Percentiles rank a stretch among this genome's conserved stretches.
Conservation (phyloP, 2,329 filamentous ascomycete genomes). For the Diplodia mutila region DNA sequence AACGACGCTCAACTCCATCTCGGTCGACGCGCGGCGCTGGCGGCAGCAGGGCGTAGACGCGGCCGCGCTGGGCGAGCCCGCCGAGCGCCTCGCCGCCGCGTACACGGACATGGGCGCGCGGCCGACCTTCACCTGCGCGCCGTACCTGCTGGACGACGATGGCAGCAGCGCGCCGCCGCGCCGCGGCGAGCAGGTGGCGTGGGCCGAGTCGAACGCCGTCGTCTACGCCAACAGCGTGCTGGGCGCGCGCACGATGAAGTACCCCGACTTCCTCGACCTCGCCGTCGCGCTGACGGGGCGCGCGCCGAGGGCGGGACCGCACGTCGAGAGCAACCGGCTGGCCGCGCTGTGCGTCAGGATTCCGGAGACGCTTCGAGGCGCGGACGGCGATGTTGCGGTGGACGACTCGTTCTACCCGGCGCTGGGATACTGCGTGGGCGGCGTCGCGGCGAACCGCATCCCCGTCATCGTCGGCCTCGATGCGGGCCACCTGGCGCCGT, state of each 20-base stretch:
- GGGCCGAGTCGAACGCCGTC: slow-evolving; percentile 54
- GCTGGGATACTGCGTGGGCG: slow-evolving; percentile 46
- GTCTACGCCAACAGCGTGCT: slow-evolving; percentile 53
- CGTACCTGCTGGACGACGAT: slow-evolving; percentile 47
- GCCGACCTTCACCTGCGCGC: slow-evolving; percentile 51
- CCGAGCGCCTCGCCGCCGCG: slow-evolving; percentile 41
- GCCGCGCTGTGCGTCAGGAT: slow-evolving; percentile 5
- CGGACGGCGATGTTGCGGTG: too few relatives aligned
- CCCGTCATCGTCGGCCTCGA: slow-evolving; percentile 45
- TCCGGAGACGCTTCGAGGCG: not conserved
- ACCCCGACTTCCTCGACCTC: slow-evolving; percentile 52
- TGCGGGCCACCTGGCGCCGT: slow-evolving; percentile 31
- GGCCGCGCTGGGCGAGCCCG: slow-evolving; percentile 34
- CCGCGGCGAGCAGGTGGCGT: slow-evolving; percentile 48
- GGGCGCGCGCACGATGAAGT: slow-evolving; percentile 51
- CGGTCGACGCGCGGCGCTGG: slow-evolving; percentile 49
- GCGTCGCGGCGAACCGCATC: slow-evolving; percentile 37
- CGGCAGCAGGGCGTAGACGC: slow-evolving; percentile 41
- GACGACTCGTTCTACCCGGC: slow-evolving; percentile 48
- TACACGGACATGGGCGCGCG: slow-evolving; percentile 49
- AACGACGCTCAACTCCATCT: slow-evolving; percentile 49
- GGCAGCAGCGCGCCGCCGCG: slow-evolving; percentile 27
- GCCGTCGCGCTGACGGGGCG: slow-evolving; percentile 50
- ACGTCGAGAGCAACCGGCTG: slow-evolving; percentile 33
- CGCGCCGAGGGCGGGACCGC: slow-evolving; percentile 37